Evolutionary conservation across 2,329 filamentous ascomycete species (phyloP).

Genomic region (Hymenoscyphus fraxineus): DNA sequence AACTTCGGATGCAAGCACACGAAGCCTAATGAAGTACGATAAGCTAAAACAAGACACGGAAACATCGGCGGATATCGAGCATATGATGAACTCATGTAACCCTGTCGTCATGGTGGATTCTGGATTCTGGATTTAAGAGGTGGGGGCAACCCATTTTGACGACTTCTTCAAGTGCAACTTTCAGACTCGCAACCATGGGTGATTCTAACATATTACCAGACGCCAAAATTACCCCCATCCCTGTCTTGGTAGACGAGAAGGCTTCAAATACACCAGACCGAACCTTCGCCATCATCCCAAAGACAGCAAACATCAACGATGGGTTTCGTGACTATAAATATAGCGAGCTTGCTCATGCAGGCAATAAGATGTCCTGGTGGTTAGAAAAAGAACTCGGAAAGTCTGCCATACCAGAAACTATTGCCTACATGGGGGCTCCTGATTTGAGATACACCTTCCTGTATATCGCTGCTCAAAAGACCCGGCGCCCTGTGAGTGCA

Average conservation of each 20-base stretch:
- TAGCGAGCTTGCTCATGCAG: conserved; percentile 7
- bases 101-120: neutral
- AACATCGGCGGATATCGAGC: neutral
- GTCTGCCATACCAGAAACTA: neutral
- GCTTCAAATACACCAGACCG: neutral
- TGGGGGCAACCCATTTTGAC: neutral
- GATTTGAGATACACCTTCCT: conserved; percentile 9
- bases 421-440: conserved; percentile 6
- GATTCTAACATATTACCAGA: neutral
- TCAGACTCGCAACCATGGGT: neutral
- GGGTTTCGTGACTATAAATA: conserved; percentile 7
- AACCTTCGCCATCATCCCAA: conserved; percentile 4
- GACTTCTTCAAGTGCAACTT: neutral
- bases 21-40: too few species aligned
- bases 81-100: neutral
- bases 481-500: neutral
- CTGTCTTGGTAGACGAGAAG: neutral
- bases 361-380: conserved; percentile 6
- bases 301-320: neutral
- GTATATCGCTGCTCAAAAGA: neutral
- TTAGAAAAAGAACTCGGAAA: conserved; percentile 4
- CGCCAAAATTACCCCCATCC: neutral
- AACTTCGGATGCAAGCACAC: too few species aligned
- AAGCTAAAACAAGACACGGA: neutral
- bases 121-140: neutral